Conservation (phyloP, 2,329 filamentous ascomycete genomes). For the Apiospora sp. region DNA sequence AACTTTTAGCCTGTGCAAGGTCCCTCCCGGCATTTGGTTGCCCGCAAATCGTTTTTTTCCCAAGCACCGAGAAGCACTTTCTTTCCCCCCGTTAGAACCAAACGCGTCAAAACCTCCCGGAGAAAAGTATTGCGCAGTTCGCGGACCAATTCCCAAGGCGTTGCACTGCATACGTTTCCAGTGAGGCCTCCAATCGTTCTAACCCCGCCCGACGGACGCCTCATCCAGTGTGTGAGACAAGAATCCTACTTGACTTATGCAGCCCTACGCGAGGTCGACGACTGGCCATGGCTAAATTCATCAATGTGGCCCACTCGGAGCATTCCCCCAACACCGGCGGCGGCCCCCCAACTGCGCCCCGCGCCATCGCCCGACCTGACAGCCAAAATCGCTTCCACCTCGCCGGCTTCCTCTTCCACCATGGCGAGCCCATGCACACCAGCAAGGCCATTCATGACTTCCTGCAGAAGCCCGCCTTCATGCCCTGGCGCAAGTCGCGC, state of each 20-base stretch:
- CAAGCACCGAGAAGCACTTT: neutral
- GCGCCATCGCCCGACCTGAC: neutral
- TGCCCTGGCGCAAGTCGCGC: constrained; percentile 16
- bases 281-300: constrained; percentile 7
- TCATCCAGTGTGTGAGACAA: neutral
- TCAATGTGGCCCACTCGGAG: constrained; percentile 9
- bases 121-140: neutral
- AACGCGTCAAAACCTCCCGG: neutral
- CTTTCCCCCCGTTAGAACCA: neutral
- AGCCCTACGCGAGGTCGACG: neutral
- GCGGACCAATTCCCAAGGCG: neutral
- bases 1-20: neutral
- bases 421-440: neutral
- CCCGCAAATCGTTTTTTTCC: neutral
- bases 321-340: neutral
- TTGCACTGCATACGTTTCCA: neutral
- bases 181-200: neutral
- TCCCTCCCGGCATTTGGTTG: neutral
- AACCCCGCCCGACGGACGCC: neutral
- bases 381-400: neutral
- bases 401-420: constrained; percentile 10
- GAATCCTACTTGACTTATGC: neutral
- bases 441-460: neutral
- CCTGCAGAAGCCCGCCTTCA: constrained; percentile 23
- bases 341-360: neutral